phyloP scores from a whole-genome alignment of 352 stramenopile species.

The Pythium guiyangense region DNA sequence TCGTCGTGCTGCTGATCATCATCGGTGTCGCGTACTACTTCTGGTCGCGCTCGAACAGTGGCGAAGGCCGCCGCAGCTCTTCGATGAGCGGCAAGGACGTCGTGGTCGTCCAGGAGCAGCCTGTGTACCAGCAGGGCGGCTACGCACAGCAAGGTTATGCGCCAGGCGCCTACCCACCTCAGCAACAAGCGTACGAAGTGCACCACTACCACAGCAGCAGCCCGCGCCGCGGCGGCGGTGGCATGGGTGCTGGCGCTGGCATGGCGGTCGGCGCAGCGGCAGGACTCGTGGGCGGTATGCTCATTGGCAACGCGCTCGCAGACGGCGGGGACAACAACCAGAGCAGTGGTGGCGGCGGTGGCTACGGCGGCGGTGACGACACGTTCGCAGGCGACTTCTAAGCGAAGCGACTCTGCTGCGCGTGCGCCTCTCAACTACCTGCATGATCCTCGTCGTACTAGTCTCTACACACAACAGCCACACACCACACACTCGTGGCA shows the following conservation, averaged over 20 bases:
- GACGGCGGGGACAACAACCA: conserved; percentile 13
- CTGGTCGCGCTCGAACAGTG: conserved; percentile 28
- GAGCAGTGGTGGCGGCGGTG: conserved; percentile 8
- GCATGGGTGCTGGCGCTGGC: conserved; percentile 13
- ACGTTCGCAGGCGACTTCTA: conserved; percentile 20
- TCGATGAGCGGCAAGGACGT: conserved; percentile 19
- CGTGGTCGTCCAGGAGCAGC: conserved; percentile 28
- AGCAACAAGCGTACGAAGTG: conserved; percentile 13
- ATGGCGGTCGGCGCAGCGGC: conserved; percentile 14
- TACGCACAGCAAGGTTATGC: conserved; percentile 41
- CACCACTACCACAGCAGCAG: conserved; percentile 15
- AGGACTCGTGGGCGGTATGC: conserved; percentile 16
- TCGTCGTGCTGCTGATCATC: conserved; percentile 30
- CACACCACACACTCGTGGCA: background rate
- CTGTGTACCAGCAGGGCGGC: conserved; percentile 23
- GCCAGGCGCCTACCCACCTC: conserved; percentile 26
- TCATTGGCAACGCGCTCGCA: conserved; percentile 16
- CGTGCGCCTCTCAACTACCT: too few species aligned
- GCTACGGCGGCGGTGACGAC: conserved; percentile 6
- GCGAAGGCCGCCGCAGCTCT: conserved; percentile 15
- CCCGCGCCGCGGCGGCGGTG: conserved; percentile 8
- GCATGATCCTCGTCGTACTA: too few species aligned
- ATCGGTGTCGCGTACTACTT: conserved; percentile 30
- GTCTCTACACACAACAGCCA: too few species aligned
- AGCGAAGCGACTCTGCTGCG: too few species aligned